These are phyloP conservation scores for Penicillium sp. DNA, from an alignment of 2,329 filamentous ascomycete species.

Conservation along the genomic window DNA sequence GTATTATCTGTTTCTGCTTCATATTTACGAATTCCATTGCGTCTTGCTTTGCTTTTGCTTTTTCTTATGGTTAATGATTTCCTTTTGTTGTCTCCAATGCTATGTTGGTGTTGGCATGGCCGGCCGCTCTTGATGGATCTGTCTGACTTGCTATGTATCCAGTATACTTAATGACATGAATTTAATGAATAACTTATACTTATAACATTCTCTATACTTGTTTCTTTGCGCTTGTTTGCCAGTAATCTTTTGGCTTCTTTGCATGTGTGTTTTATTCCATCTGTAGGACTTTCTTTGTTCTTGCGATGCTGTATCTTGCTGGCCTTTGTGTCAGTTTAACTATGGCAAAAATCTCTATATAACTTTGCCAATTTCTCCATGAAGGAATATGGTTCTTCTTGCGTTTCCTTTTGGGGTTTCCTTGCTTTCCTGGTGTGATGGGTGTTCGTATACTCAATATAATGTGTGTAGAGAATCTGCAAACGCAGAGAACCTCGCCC, in stretches of 20 bases:
- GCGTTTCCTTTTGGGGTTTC: background rate
- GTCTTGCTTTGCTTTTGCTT: slow-evolving; percentile 4
- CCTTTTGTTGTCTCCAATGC: slow-evolving; percentile 23
- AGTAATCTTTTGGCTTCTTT: background rate
- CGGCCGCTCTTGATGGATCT: slow-evolving; percentile 7
- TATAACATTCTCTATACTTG: background rate
- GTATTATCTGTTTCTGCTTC: slow-evolving; percentile 30
- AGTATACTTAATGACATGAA: slow-evolving; percentile 19
- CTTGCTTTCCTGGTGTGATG: background rate
- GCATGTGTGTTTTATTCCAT: background rate
- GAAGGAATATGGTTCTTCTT: background rate
- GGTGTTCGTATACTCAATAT: background rate
- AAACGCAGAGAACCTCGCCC: background rate
- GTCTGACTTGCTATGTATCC: slow-evolving; percentile 8
- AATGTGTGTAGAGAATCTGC: background rate
- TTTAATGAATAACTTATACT: slow-evolving; percentile 11
- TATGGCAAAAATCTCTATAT: background rate
- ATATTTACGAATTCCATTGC: slow-evolving; percentile 26
- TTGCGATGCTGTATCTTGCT: background rate
- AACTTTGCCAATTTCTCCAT: background rate
- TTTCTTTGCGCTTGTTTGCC: background rate
- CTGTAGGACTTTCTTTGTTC: background rate
- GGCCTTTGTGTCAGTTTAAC: background rate
- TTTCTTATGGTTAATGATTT: slow-evolving; percentile 22
- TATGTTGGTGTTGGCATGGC: slow-evolving; percentile 15